Evolutionary conservation across 148 eudicot species (phyloP).

Genomic region (Fagopyrum esculentum): DNA sequence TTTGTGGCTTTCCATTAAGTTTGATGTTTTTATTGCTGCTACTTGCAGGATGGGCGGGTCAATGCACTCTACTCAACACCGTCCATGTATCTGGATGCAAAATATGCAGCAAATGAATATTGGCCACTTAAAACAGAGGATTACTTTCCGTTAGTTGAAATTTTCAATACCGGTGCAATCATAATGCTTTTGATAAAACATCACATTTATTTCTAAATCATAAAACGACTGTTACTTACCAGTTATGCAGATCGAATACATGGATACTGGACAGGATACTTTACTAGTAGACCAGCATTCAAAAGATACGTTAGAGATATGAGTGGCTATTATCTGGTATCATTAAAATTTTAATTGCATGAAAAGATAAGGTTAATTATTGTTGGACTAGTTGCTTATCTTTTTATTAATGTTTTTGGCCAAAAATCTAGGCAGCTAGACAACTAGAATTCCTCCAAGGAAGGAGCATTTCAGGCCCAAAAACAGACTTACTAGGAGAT

Average conservation of each 20-base stretch:
- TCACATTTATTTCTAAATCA: background rate
- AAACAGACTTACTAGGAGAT: conserved; percentile 62
- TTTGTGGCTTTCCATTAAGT: background rate
- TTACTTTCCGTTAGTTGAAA: conserved; percentile 81
- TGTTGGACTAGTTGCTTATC: background rate
- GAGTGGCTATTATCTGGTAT: conserved; percentile 94
- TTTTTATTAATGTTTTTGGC: background rate
- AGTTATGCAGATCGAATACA: conserved; percentile 84
- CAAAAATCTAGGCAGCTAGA: conserved; percentile 65
- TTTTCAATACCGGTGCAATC: background rate
- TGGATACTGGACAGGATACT: conserved; percentile 98
- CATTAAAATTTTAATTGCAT: conserved; percentile 7
- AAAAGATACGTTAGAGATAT: conserved; percentile 81
- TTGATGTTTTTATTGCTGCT: background rate
- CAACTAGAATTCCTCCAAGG: conserved; percentile 79
- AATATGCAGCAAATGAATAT: conserved; percentile 47
- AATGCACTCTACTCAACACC: conserved; percentile 96
- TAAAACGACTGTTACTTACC: conserved; percentile 15
- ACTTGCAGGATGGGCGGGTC: conserved; percentile 87
- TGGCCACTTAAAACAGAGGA: conserved; percentile 94
- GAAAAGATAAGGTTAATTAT: background rate
- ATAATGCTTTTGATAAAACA: background rate
- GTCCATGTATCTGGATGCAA: conserved; percentile 88
- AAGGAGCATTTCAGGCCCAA: conserved; percentile 58
- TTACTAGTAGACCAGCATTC: conserved; percentile 82